Percentiles rank a stretch among this genome's conserved stretches.
These are phyloP conservation scores for Solanum dulcamara DNA, from an alignment of 257 asterid species.

Conservation along the genomic window DNA sequence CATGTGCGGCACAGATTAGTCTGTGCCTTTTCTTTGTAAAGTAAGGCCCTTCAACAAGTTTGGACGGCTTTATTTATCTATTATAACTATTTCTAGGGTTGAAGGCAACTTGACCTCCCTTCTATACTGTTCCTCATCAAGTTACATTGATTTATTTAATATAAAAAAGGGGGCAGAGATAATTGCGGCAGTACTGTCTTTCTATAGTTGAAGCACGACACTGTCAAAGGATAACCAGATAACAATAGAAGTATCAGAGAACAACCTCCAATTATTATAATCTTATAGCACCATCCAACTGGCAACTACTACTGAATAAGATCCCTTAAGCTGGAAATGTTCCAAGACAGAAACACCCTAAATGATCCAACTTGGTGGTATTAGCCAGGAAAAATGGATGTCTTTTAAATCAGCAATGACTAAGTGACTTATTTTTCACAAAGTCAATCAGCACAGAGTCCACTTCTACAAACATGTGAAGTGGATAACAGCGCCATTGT, in stretches of 20 bases:
- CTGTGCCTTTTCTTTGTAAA: background rate
- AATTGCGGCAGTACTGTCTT: background rate
- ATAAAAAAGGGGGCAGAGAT: background rate
- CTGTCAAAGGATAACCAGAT: background rate
- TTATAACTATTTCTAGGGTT: background rate
- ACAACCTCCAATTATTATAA: background rate
- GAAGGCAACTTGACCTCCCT: background rate
- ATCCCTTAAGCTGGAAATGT: background rate
- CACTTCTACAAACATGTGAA: background rate
- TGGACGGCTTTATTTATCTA: background rate
- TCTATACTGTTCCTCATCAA: background rate
- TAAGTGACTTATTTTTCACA: background rate
- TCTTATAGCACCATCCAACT: background rate
- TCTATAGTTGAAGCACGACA: background rate
- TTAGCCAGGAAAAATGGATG: background rate
- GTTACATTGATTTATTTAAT: background rate
- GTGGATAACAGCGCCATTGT: background rate
- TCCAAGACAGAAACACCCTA: background rate
- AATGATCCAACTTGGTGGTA: background rate
- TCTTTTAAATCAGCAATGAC: background rate
- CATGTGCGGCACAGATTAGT: background rate
- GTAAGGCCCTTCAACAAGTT: background rate
- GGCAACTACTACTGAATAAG: background rate
- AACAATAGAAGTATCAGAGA: background rate
- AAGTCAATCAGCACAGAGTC: background rate